Conservation (phyloP, 108 stramenopile species). For the Cylindrotheca closterium region DNA sequence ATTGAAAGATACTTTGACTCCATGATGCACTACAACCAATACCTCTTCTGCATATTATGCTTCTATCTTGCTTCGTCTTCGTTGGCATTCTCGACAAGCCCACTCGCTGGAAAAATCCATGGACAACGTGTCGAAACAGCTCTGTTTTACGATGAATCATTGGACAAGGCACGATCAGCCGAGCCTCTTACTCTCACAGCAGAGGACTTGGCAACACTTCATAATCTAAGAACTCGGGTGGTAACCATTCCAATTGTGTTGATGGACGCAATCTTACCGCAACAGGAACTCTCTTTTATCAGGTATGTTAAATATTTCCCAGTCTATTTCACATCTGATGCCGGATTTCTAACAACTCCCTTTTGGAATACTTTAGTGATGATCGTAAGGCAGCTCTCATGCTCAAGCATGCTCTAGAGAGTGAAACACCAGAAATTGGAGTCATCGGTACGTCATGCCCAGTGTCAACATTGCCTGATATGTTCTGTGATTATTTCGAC, state of each 20-base stretch:
- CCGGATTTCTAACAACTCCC: neutral
- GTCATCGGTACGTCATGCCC: conserved; percentile 9
- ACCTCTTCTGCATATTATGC: too few relatives aligned
- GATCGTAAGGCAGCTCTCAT: conserved; percentile 33
- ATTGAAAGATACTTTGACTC: too few relatives aligned
- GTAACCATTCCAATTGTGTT: conserved; percentile 22
- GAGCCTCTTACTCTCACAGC: neutral
- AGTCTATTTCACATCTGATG: neutral
- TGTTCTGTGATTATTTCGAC: too few relatives aligned
- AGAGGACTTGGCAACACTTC: neutral
- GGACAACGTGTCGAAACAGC: neutral
- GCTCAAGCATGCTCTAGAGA: conserved; percentile 6
- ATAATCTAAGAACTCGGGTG: neutral
- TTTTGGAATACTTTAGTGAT: neutral
- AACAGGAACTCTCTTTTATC: conserved; percentile 18
- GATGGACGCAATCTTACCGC: conserved; percentile 19
- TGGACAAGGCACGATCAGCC: neutral
- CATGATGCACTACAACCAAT: too few relatives aligned
- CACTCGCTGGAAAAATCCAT: too few relatives aligned
- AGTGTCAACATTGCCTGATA: too few relatives aligned
- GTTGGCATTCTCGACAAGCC: too few relatives aligned
- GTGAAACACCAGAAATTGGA: conserved; percentile 15
- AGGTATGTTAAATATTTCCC: conserved; percentile 2
- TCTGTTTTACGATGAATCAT: neutral
- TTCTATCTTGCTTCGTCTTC: too few relatives aligned